Evolutionary conservation across 1,139 yeast species (phyloP).

Genomic region (Yamadazyma taylorii): DNA sequence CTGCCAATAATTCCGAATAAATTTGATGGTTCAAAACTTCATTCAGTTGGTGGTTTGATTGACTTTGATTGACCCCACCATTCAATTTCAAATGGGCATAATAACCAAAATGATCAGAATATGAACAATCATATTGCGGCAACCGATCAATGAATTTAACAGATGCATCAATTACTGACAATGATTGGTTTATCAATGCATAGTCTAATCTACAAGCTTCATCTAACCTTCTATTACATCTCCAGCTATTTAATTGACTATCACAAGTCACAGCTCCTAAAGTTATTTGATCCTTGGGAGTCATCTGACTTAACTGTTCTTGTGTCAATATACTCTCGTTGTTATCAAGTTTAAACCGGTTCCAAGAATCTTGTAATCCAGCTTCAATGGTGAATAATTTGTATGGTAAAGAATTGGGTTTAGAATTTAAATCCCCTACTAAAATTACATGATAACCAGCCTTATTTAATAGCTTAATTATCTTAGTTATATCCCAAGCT

Average conservation of each 20-base stretch:
- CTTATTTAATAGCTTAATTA: constrained; percentile 59
- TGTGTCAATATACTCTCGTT: constrained; percentile 16
- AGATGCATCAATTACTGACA: constrained; percentile 56
- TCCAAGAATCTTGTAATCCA: constrained; percentile 82
- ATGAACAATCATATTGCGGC: constrained; percentile 62
- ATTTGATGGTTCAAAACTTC: constrained; percentile 22
- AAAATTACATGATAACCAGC: constrained; percentile 85
- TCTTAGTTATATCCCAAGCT: constrained; percentile 89
- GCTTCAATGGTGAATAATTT: constrained; percentile 70
- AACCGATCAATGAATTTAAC: constrained; percentile 74
- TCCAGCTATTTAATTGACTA: constrained; percentile 83
- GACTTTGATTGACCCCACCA: constrained; percentile 4
- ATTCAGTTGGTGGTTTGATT: constrained; percentile 1
- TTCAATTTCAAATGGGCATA: constrained; percentile 47
- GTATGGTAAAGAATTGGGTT: constrained; percentile 84
- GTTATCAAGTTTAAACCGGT: constrained; percentile 52
- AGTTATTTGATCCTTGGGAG: constrained; percentile 66
- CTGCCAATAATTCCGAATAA: constrained; percentile 55
- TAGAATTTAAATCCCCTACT: constrained; percentile 90
- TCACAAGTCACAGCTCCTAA: constrained; percentile 90
- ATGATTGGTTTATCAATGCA: constrained; percentile 66
- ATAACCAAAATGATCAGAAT: constrained; percentile 93
- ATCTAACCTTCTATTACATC: constrained; percentile 55
- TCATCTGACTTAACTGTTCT: constrained; percentile 49
- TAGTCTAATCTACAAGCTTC: constrained; percentile 93